These are phyloP conservation scores for Dothistroma pini DNA, from an alignment of 2,329 filamentous ascomycete species.

Conservation along the genomic window DNA sequence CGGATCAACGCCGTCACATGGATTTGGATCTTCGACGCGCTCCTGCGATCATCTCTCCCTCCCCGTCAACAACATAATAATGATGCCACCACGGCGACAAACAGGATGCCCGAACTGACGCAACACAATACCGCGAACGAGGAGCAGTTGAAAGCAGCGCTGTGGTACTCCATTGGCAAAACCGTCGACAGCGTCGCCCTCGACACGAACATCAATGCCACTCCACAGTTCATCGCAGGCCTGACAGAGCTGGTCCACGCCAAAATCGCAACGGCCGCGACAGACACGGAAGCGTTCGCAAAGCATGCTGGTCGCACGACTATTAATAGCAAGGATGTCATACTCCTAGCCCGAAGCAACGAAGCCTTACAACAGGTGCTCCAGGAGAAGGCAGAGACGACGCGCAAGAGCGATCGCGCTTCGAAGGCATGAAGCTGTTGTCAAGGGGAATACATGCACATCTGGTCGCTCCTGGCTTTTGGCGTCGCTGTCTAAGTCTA, in stretches of 20 bases:
- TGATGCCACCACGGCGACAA: neutral
- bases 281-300: slow-evolving; percentile 62
- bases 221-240: slow-evolving; percentile 51
- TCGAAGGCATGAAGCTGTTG: slow-evolving; percentile 2
- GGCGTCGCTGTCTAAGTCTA: slow-evolving; percentile 4
- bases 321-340: slow-evolving; percentile 79
- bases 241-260: slow-evolving; percentile 84
- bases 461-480: neutral
- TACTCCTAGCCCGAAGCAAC: slow-evolving; percentile 82
- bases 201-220: slow-evolving; percentile 73
- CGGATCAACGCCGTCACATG: too few species aligned
- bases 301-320: slow-evolving; percentile 77
- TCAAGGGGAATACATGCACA: neutral
- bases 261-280: slow-evolving; percentile 56
- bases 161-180: slow-evolving; percentile 80
- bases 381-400: slow-evolving; percentile 60
- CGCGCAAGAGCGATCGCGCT: slow-evolving; percentile 24
- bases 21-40: neutral
- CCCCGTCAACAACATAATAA: neutral
- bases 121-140: slow-evolving; percentile 21
- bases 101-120: slow-evolving; percentile 7
- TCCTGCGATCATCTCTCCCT: neutral
- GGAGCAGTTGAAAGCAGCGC: slow-evolving; percentile 75
- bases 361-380: slow-evolving; percentile 77
- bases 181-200: slow-evolving; percentile 84